Conservation (phyloP, 805 yeast species). For the Saccharomycopsis fermentans region DNA sequence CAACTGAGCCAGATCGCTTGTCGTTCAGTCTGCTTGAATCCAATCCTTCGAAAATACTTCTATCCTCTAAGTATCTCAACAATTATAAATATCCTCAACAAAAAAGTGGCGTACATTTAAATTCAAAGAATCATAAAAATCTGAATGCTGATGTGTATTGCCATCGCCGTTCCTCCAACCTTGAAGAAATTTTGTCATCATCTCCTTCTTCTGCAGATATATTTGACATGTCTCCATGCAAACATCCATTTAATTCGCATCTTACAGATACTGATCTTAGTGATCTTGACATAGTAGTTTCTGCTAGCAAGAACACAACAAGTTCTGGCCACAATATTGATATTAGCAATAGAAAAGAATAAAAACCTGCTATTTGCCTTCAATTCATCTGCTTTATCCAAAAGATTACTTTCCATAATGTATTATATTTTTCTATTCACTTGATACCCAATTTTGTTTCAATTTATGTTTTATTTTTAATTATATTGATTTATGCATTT, state of each 20-base stretch:
- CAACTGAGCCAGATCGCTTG: background rate
- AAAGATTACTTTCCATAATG: too few relatives aligned
- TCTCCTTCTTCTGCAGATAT: background rate
- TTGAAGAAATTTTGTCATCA: background rate
- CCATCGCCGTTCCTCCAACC: too few relatives aligned
- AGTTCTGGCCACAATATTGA: too few relatives aligned
- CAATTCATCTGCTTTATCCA: too few relatives aligned
- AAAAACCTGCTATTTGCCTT: background rate
- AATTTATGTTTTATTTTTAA: too few relatives aligned
- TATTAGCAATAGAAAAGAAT: too few relatives aligned
- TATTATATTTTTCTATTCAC: too few relatives aligned
- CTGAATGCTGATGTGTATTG: background rate
- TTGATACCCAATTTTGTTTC: too few relatives aligned
- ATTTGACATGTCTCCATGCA: background rate
- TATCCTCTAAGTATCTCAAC: background rate
- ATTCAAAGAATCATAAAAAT: background rate
- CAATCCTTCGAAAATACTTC: background rate
- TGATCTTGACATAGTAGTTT: background rate
- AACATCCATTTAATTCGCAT: background rate
- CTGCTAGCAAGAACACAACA: background rate
- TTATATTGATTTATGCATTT: too few relatives aligned
- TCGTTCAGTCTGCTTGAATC: background rate
- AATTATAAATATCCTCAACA: background rate
- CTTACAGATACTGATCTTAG: background rate
- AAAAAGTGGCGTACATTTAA: background rate